phyloP scores from a whole-genome alignment of 176 grass and related monocot genomes.

The Oryza glaberrima region DNA sequence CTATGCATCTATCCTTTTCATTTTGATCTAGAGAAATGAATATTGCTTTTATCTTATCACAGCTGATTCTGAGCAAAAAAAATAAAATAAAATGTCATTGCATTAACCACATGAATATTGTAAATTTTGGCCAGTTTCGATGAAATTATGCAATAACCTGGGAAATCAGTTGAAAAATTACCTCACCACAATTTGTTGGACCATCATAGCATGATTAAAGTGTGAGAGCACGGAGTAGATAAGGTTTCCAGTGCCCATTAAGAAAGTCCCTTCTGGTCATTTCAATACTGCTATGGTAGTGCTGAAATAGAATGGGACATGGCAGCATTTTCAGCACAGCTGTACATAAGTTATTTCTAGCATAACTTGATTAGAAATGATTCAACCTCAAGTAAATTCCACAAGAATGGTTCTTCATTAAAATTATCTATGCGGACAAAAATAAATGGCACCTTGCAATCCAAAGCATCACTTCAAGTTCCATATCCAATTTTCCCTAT shows the following conservation, averaged over 20 bases:
- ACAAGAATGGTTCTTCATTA: slow-evolving; percentile 95
- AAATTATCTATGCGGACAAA: slow-evolving; percentile 97
- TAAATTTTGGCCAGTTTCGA: slow-evolving; percentile 10
- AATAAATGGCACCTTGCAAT: slow-evolving; percentile 92
- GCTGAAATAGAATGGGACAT: slow-evolving; percentile 54
- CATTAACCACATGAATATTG: slow-evolving; percentile 14
- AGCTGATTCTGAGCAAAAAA: slow-evolving; percentile 24
- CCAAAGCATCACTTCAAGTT: slow-evolving; percentile 92
- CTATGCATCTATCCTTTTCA: slow-evolving; percentile 1
- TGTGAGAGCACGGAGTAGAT: slow-evolving; percentile 82
- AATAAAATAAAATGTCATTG: not conserved
- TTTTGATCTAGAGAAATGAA: slow-evolving; percentile 18
- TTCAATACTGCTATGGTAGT: slow-evolving; percentile 87
- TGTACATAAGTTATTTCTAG: not conserved
- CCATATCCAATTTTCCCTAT: slow-evolving; percentile 98
- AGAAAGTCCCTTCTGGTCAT: slow-evolving; percentile 97
- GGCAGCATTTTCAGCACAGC: slow-evolving; percentile 26
- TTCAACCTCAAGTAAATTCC: slow-evolving; percentile 97
- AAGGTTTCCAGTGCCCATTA: slow-evolving; percentile 91
- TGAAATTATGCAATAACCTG: not conserved
- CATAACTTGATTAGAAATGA: slow-evolving; percentile 13
- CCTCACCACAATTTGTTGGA: slow-evolving; percentile 78
- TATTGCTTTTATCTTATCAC: slow-evolving; percentile 19
- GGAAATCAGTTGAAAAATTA: slow-evolving; percentile 38
- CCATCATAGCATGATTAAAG: slow-evolving; percentile 79